Evolutionary conservation across 371 early-diverging fungal genomes (phyloP).

Genomic region (Mucor lusitanicus): DNA sequence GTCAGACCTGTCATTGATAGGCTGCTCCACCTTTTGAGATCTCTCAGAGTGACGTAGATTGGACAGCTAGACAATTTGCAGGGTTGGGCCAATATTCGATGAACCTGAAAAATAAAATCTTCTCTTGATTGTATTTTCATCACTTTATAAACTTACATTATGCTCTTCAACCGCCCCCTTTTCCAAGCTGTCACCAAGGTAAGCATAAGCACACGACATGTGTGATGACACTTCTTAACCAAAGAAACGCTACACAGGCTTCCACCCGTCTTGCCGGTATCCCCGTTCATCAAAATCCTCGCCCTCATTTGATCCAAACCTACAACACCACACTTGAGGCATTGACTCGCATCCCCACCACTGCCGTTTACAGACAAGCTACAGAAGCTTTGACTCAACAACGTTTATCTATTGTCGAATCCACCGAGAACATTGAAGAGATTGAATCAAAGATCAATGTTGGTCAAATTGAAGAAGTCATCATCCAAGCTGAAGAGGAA

Average conservation of each 20-base stretch:
- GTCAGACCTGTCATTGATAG: neutral
- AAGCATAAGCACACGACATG: neutral
- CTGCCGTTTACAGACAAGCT: conserved; percentile 84
- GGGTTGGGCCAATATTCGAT: conserved; percentile 1
- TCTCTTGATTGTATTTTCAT: neutral
- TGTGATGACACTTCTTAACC: no score
- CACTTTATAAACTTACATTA: conserved; percentile 18
- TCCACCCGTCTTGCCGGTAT: conserved; percentile 88
- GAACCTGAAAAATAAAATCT: conserved; percentile 1
- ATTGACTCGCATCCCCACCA: conserved; percentile 72
- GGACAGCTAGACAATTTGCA: conserved; percentile 3
- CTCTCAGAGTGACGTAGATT: conserved; percentile 3
- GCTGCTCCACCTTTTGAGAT: neutral
- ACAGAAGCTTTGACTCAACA: conserved; percentile 77
- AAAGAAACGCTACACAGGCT: conserved; percentile 24
- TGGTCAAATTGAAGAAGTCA: conserved; percentile 93
- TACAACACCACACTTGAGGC: conserved; percentile 75
- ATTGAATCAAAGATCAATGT: conserved; percentile 78
- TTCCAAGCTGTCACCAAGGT: conserved; percentile 62
- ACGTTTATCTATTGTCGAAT: conserved; percentile 75
- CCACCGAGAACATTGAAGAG: conserved; percentile 66
- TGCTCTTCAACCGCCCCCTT: conserved; percentile 61
- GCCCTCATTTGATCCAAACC: conserved; percentile 82
- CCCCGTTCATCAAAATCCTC: conserved; percentile 85
- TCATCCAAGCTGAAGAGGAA: conserved; percentile 87